Conservation (phyloP, 2,329 filamentous ascomycete genomes). For the Neofusicoccum sp. region DNA sequence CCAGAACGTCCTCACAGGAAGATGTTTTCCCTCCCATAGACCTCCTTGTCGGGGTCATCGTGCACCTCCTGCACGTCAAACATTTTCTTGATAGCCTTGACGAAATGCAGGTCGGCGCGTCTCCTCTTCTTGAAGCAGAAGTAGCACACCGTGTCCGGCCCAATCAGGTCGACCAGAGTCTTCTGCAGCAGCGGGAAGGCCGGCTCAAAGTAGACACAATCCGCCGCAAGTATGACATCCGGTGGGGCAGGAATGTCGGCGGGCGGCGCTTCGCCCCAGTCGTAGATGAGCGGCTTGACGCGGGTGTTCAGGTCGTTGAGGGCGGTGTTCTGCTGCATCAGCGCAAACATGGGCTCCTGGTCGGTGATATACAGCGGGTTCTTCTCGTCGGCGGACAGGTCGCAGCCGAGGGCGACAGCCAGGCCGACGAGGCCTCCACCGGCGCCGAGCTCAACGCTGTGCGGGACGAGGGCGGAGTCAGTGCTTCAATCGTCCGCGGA, state of each 20-base stretch:
- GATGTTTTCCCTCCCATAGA: slow-evolving; percentile 52
- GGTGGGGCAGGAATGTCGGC: slow-evolving; percentile 58
- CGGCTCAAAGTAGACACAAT: slow-evolving; percentile 97
- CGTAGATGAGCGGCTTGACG: slow-evolving; percentile 71
- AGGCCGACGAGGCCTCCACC: slow-evolving; percentile 84
- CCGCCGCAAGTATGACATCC: slow-evolving; percentile 86
- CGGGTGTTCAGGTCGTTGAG: slow-evolving; percentile 70
- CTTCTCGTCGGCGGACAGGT: slow-evolving; percentile 38
- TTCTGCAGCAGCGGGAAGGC: slow-evolving; percentile 85
- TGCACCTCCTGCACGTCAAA: slow-evolving; percentile 51
- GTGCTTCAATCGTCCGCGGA: slow-evolving; percentile 19
- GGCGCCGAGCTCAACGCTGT: slow-evolving; percentile 85
- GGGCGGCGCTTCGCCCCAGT: slow-evolving; percentile 65
- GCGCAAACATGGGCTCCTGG: slow-evolving; percentile 77
- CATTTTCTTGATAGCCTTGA: slow-evolving; percentile 53
- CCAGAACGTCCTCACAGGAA: slow-evolving; percentile 44
- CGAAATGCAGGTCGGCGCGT: slow-evolving; percentile 62
- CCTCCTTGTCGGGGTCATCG: slow-evolving; percentile 52
- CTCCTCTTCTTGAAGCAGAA: slow-evolving; percentile 97
- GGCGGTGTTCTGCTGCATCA: slow-evolving; percentile 87
- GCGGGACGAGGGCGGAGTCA: slow-evolving; percentile 21
- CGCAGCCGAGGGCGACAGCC: slow-evolving; percentile 60
- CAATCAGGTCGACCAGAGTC: slow-evolving; percentile 75
- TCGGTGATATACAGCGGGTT: slow-evolving; percentile 78
- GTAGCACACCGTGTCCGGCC: slow-evolving; percentile 66